Base-by-base conservation (phyloP, 208 protist genomes). In the Wallacemonas sp. region DNA sequence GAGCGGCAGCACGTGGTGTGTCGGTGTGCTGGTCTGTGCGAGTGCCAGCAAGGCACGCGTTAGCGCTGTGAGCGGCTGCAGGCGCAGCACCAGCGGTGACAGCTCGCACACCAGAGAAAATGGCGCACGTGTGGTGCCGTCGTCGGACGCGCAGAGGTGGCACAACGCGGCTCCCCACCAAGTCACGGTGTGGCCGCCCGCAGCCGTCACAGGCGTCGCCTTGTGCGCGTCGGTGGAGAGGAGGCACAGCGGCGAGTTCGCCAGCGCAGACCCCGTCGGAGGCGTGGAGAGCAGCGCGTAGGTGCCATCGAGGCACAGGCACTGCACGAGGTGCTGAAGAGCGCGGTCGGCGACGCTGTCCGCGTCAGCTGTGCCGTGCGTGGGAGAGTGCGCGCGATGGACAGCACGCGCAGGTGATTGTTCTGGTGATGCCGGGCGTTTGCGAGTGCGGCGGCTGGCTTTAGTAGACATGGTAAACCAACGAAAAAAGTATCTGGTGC, bases 1-100 rank as follows among this genome's bases (percentile, higher is more conserved):
- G 57, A 76, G 31, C 18, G 46, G 49, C 28, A 70, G 12, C 18
- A 26, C 39, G 36, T 49, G 49, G 10, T 28, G 12, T 25, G n/a
- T 7, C 16, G 22, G 26, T 20, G 2, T 29, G 4, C 38, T 33
- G 23, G 44, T 36, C 4, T n/a, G 52, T 25, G 31, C n/a, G 4
- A 59, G 29, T 3, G 26, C 31, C 29, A 16, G 31, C 31, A 59
- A 29, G 4, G 26, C 22, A 4, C 3, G 14, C 14, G 52, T 59
- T 10, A 59, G 16, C 10, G 5, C 12, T 3, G 52, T 42, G 5
- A 59, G 20, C 5, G 31, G 3, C 22, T 23, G 52, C n/a, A 36
- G 8, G 52, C 52, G 52, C 11, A 59, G 31, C 5, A 59, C n/a
- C 52, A 59, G 52, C 14, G 52, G 31, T 10, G 52, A 36, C n/a